Evolutionary conservation across 441 rosid species (phyloP).

Genomic region (Melianthus villosus): DNA sequence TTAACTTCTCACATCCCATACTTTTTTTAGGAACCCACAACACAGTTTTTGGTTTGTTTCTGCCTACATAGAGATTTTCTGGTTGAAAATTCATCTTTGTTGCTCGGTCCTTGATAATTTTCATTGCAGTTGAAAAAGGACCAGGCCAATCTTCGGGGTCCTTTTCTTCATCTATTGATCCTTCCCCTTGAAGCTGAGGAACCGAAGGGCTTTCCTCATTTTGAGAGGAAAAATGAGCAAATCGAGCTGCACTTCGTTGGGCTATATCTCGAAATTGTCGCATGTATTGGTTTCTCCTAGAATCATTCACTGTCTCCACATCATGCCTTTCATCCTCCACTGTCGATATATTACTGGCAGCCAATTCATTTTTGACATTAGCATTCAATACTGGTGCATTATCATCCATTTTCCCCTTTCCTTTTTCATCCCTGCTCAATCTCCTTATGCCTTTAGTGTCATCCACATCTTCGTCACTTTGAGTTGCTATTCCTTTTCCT

Average conservation of each 20-base stretch:
- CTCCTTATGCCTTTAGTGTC: constrained; percentile 15
- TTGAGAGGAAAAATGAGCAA: constrained; percentile 46
- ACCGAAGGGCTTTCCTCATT: constrained; percentile 12
- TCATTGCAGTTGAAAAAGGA: constrained; percentile 92
- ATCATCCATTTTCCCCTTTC: constrained; percentile 22
- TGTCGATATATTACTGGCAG: constrained; percentile 9
- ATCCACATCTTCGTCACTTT: constrained; percentile 3
- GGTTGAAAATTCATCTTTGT: constrained; percentile 14
- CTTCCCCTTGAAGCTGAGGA: constrained; percentile 14
- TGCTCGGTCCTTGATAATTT: constrained; percentile 55
- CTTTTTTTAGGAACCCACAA: constrained; percentile 45
- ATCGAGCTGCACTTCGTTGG: constrained; percentile 41
- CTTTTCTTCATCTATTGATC: constrained; percentile 20
- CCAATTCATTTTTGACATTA: constrained; percentile 1
- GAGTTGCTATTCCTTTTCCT: neutral
- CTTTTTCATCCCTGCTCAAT: constrained; percentile 27
- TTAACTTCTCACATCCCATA: constrained; percentile 10
- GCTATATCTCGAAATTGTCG: constrained; percentile 44
- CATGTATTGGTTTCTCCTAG: constrained; percentile 14
- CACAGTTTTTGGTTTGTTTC: constrained; percentile 17
- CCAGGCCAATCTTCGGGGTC: constrained; percentile 87
- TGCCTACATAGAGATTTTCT: constrained; percentile 7
- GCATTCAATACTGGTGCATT: constrained; percentile 2
- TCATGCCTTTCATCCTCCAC: constrained; percentile 8
- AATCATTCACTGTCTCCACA: constrained; percentile 2